Evolutionary conservation across 148 eudicot species (phyloP), one percentile per base, ranked within the genome.

Genomic region (Suaeda aralocaspica): DNA sequence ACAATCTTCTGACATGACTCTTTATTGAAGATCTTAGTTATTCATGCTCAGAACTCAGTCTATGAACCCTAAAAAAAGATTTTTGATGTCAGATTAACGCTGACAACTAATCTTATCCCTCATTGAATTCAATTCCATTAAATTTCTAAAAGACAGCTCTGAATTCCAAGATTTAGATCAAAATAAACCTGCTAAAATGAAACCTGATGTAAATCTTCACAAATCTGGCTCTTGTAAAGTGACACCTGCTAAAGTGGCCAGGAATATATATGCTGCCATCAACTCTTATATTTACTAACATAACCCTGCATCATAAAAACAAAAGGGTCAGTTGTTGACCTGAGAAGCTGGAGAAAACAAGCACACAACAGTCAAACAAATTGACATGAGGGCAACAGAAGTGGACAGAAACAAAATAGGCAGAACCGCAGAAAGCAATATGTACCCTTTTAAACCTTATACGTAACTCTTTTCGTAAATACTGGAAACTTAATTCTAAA

Each of bases 211-310:
- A 30, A 26, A 48, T 9, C 15, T 51, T 25, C 12, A 19, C 45
- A 22, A 13, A 39, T 64, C 25, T 41, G 39, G 58, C 6, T 46
- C 66, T 71, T n/a, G 33, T 19, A 57, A 26, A 57, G 39, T 28
- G 53, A n/a, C 13, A 15, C 55, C 44, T 30, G 49, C 16, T 14
- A 58, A 44, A 15, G 13, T 26, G 26, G n/a, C 55, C n/a, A 5
- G 36, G 66, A n/a, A 66, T 64, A 28, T 52, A 44, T n/a, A 42
- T 53, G 49, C 31, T 2, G 76, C 49, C 22, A 65, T 59, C 76
- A 76, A 28, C 74, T 71, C 82, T 78, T 84, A 86, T 90, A 94
- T 76, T 94, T 94, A 39, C 84, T 84, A 62, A 94, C 91, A 83
- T 94, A 94, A 39, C 98, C 97, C 98, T 94, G 98, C 76, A 85